A percentile compares a stretch with the other conserved stretches of the same genome.
These are phyloP conservation scores for Phragmites australis DNA, from an alignment of 176 grass and related monocot genomes.

Conservation along the genomic window DNA sequence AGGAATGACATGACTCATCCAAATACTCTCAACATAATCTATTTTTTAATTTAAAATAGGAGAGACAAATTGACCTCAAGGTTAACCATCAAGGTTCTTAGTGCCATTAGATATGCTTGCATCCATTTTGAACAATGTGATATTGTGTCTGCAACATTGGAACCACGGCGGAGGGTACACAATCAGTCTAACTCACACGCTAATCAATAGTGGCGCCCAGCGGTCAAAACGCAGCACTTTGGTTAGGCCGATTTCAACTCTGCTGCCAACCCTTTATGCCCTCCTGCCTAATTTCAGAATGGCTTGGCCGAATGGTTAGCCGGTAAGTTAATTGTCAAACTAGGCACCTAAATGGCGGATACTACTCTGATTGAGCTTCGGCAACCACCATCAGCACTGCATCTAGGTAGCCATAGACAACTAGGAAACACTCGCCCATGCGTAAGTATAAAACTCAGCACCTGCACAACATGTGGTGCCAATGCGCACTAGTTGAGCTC, in stretches of 20 bases:
- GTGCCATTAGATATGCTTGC: slow-evolving; percentile 16
- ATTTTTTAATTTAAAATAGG: neutral
- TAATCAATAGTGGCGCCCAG: neutral
- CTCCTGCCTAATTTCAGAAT: slow-evolving; percentile 51
- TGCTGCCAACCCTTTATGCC: slow-evolving; percentile 34
- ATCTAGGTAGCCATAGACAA: neutral
- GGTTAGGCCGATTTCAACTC: slow-evolving; percentile 41
- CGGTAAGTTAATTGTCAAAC: slow-evolving; percentile 41
- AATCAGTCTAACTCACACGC: neutral
- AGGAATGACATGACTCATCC: no score
- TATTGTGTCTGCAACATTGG: neutral
- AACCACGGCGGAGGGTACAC: neutral
- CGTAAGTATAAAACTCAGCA: slow-evolving; percentile 17
- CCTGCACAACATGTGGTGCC: neutral
- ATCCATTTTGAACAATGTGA: slow-evolving; percentile 24
- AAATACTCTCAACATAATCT: no score
- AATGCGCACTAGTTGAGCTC: slow-evolving; percentile 37
- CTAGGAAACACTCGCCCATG: slow-evolving; percentile 10
- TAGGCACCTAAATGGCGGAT: slow-evolving; percentile 34
- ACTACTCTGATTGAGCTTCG: slow-evolving; percentile 39
- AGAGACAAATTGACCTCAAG: neutral
- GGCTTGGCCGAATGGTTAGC: slow-evolving; percentile 32
- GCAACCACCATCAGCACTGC: slow-evolving; percentile 37
- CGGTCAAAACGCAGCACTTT: slow-evolving; percentile 44
- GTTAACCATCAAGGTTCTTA: neutral